Percentiles rank a stretch among this genome's conserved stretches.
Conservation (phyloP, 305 asterid species). For the Fraxinus sp. region DNA sequence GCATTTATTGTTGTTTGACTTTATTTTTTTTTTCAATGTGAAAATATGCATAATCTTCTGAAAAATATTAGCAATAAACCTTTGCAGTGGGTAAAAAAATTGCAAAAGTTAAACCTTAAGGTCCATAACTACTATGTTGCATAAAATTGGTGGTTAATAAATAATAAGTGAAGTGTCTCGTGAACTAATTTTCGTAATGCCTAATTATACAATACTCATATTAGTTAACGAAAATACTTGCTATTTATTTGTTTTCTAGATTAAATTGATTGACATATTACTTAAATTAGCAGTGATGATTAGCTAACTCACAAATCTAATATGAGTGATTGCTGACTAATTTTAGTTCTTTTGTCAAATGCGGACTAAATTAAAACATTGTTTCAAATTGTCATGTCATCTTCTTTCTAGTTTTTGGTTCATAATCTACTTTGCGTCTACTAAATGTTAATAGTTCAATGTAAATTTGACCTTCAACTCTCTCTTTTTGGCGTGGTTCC, state of each 20-base stretch:
- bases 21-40: neutral
- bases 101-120: neutral
- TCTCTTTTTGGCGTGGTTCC: constrained; percentile 30
- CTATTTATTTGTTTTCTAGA: neutral
- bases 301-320: too few species aligned
- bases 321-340: constrained; percentile 3
- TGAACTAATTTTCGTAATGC: neutral
- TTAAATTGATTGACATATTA: too few species aligned
- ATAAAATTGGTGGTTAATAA: neutral
- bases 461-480: neutral
- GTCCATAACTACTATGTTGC: neutral
- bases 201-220: neutral
- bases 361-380: neutral
- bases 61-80: too few species aligned
- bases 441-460: constrained; percentile 14
- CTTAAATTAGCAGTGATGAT: too few species aligned
- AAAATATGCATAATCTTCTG: neutral
- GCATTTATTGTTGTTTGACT: neutral
- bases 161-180: neutral
- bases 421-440: constrained; percentile 8
- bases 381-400: neutral
- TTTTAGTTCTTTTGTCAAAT: constrained; percentile 1
- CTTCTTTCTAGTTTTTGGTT: constrained; percentile 17
- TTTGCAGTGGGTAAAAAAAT: too few species aligned
- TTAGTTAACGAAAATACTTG: neutral